Evolutionary conservation across 441 rosid species (phyloP), one percentile per base, ranked within the genome.

Genomic region (California macrophylla): DNA sequence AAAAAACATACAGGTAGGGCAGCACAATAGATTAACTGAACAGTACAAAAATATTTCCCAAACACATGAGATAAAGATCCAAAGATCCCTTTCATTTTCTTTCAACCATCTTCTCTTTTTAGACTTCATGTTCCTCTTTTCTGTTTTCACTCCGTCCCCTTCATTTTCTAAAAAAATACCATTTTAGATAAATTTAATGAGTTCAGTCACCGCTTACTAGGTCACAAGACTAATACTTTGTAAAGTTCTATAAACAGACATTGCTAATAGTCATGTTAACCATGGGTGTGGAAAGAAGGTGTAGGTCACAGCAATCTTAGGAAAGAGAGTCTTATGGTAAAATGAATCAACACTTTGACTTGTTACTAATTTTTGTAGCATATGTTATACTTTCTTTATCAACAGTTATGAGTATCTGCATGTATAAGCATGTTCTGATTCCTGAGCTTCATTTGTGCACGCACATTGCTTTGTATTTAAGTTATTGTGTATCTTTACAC

Each of bases 71-170:
- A 50, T 18, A 50, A 18, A 50, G 20, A n/a, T 24, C 61, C 61
- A 50, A 18, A 50, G 20, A n/a, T 24, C 61, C 61, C 25, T 52
- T 6, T n/a, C 58, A 56, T 56, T 7, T 15, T 21, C 8, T 56
- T 56, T 21, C 62, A 56, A 56, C 16, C 58, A 56, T 10, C 15
- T 21, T 56, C 12, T 56, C 28, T 56, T 21, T n/a, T 54, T 54
- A 21, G 9, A 54, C 50, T 54, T 54, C 61, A 54, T 21, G 8
- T 54, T 54, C 61, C 61, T 54, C 61, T 54, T 54, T 54, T 54
- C 61, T 54, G 10, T 52, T 52, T 52, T 9, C 10, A 10, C 21
- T 40, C 13, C 0, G 13, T 9, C 20, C 24, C 60, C 24, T 52
- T 54, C 62, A 20, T 1, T 54, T 54, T 54, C 62, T 54, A 54